Conservation (phyloP, 2,329 filamentous ascomycete genomes). For the Phialemonium atrogriseum region DNA sequence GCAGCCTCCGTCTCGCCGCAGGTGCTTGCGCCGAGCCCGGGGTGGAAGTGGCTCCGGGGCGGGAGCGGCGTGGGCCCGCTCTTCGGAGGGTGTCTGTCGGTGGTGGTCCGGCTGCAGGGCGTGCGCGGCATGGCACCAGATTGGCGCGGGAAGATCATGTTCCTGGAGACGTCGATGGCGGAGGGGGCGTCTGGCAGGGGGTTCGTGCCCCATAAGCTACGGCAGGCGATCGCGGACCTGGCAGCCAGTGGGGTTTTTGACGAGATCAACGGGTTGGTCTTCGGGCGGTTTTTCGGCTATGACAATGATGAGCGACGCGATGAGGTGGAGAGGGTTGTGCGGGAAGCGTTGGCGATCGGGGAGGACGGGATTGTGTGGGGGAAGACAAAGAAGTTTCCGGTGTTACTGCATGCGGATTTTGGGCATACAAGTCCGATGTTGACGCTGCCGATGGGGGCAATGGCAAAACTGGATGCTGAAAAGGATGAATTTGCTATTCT, state of each 20-base stretch:
- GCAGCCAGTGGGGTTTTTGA: slow-evolving; percentile 32
- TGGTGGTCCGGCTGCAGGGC: slow-evolving; percentile 27
- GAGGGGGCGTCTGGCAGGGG: slow-evolving; percentile 19
- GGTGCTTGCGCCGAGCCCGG: slow-evolving; percentile 18
- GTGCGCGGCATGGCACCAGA: slow-evolving; percentile 23
- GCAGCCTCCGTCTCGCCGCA: slow-evolving; percentile 16
- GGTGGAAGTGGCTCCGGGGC: slow-evolving; percentile 28
- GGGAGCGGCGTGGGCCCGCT: slow-evolving; percentile 31
- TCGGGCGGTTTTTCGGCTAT: slow-evolving; percentile 33
- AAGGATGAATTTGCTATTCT: slow-evolving; percentile 24
- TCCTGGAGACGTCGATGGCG: slow-evolving; percentile 30
- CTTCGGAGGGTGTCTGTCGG: slow-evolving; percentile 33
- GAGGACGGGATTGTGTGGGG: slow-evolving; percentile 24
- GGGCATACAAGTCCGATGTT: slow-evolving; percentile 33
- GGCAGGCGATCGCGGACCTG: slow-evolving; percentile 28
- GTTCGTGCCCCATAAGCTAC: slow-evolving; percentile 20
- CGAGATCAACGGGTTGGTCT: slow-evolving; percentile 28
- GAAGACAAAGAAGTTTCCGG: slow-evolving; percentile 26
- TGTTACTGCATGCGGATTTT: slow-evolving; percentile 32
- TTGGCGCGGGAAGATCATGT: slow-evolving; percentile 29
- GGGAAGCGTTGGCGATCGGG: slow-evolving; percentile 21
- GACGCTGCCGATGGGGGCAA: slow-evolving; percentile 29
- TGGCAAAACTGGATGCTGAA: slow-evolving; percentile 29
- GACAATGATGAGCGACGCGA: slow-evolving; percentile 19
- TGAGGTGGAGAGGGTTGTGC: slow-evolving; percentile 21